Conservation (phyloP, 305 asterid genomes). For the Petunia hybrid region DNA sequence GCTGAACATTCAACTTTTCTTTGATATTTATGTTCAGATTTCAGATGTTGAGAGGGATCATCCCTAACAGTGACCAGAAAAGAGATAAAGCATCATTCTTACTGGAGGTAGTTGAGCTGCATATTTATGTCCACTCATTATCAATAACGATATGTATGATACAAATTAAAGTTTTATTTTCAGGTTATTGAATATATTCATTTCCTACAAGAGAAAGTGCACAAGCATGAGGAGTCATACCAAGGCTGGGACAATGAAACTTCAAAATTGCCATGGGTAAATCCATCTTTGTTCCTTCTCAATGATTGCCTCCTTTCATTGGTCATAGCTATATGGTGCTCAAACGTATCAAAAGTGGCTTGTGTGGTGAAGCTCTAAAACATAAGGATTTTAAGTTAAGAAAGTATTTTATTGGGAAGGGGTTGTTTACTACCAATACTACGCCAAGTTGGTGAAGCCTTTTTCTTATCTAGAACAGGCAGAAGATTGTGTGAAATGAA, state of each 20-base stretch:
- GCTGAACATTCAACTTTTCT: neutral
- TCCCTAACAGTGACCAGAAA: slow-evolving; percentile 93
- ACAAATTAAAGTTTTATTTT: slow-evolving; percentile 17
- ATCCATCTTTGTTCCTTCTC: slow-evolving; percentile 12
- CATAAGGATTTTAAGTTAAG: neutral
- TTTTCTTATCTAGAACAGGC: no score
- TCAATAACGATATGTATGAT: neutral
- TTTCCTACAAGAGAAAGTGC: slow-evolving; percentile 89
- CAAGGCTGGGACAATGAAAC: slow-evolving; percentile 81
- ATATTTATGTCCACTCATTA: slow-evolving; percentile 22
- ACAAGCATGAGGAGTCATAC: slow-evolving; percentile 72
- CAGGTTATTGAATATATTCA: slow-evolving; percentile 99
- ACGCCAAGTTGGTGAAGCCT: neutral
- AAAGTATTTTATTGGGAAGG: neutral
- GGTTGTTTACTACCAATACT: neutral
- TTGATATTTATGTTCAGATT: slow-evolving; percentile 59
- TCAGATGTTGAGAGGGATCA: slow-evolving; percentile 86
- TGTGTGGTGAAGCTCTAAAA: neutral
- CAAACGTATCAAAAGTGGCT: neutral
- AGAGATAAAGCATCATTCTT: slow-evolving; percentile 99
- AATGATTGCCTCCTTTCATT: slow-evolving; percentile 10
- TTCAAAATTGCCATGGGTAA: slow-evolving; percentile 77
- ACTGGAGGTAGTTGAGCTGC: slow-evolving; percentile 67
- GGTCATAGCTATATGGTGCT: slow-evolving; percentile 23
- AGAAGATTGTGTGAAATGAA: neutral